phyloP scores from a whole-genome alignment of 2,329 filamentous ascomycete genomes.

The Cordyceps militaris region DNA sequence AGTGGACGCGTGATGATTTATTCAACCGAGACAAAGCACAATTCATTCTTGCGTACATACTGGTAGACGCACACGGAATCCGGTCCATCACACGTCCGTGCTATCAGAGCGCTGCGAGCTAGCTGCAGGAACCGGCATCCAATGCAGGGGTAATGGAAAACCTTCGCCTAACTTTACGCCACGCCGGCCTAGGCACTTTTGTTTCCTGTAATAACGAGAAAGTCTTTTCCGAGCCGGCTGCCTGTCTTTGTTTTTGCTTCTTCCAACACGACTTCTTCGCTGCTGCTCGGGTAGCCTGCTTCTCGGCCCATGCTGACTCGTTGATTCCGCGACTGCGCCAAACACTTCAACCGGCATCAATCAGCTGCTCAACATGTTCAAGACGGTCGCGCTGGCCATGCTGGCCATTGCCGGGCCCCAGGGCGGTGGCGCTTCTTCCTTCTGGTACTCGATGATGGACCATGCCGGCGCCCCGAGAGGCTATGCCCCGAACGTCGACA shows the following conservation, averaged over 20 bases:
- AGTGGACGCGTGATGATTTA: not conserved
- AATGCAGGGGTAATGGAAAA: not conserved
- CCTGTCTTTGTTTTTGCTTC: not conserved
- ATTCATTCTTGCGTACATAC: not conserved
- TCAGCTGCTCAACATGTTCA: not conserved
- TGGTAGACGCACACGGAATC: too few species aligned
- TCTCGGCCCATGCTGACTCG: not conserved
- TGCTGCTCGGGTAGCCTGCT: not conserved
- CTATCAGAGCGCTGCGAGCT: not conserved
- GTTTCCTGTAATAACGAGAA: not conserved
- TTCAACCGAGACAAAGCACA: not conserved
- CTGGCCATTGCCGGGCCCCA: not conserved
- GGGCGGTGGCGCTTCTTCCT: slow-evolving; percentile 15
- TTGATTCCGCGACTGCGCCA: not conserved
- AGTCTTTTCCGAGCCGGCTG: not conserved
- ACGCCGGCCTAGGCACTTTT: not conserved
- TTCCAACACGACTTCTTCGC: not conserved
- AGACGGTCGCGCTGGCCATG: slow-evolving; percentile 1
- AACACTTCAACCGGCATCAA: too few species aligned
- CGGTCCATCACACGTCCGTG: not conserved
- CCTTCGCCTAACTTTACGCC: too few species aligned
- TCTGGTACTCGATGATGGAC: slow-evolving; percentile 38
- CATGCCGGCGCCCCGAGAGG: slow-evolving; percentile 24
- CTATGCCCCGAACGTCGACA: slow-evolving; percentile 3
- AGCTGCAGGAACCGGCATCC: not conserved